Evolutionary conservation across 2,329 filamentous ascomycete genomes (phyloP).

Genomic region (Aureobasidium subglaciale): DNA sequence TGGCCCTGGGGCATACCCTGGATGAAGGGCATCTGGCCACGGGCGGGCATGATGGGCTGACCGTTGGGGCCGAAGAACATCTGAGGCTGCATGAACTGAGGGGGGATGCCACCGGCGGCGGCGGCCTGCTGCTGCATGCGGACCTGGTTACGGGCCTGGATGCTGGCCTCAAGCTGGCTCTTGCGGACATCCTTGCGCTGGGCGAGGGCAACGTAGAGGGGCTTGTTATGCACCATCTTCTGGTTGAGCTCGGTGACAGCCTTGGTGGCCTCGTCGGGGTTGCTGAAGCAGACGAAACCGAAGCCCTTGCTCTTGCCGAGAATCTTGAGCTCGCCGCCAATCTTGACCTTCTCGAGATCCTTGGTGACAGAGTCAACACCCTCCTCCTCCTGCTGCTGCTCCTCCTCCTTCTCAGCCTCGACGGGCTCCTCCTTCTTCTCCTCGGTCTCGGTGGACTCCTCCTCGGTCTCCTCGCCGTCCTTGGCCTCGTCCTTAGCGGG

Average conservation of each 20-base stretch:
- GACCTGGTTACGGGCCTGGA: conserved; percentile 97
- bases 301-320: conserved; percentile 99
- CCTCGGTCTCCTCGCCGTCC: conserved; percentile 38
- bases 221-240: conserved; percentile 96
- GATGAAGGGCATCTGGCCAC: conserved; percentile 57
- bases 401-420: conserved; percentile 49
- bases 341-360: conserved; percentile 46
- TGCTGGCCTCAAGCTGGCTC: conserved; percentile 97
- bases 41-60: conserved; percentile 58
- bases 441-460: conserved; percentile 45
- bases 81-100: conserved; percentile 67
- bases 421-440: conserved; percentile 46
- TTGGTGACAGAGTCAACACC: conserved; percentile 40
- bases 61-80: conserved; percentile 83
- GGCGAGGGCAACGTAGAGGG: conserved; percentile 92
- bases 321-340: conserved; percentile 54
- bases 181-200: conserved; percentile 99
- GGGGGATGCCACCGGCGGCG: conserved; percentile 72
- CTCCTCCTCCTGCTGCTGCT: conserved; percentile 45
- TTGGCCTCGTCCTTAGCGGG: conserved; percentile 25
- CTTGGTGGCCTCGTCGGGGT: conserved; percentile 98
- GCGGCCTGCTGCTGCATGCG: conserved; percentile 96
- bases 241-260: conserved; percentile 99
- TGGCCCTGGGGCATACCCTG: conserved; percentile 60
- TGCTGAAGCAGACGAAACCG: conserved; percentile 99